Evolutionary conservation across 768 basidiomycete species (phyloP).

Genomic region (Leccinellum rugosiceps): DNA sequence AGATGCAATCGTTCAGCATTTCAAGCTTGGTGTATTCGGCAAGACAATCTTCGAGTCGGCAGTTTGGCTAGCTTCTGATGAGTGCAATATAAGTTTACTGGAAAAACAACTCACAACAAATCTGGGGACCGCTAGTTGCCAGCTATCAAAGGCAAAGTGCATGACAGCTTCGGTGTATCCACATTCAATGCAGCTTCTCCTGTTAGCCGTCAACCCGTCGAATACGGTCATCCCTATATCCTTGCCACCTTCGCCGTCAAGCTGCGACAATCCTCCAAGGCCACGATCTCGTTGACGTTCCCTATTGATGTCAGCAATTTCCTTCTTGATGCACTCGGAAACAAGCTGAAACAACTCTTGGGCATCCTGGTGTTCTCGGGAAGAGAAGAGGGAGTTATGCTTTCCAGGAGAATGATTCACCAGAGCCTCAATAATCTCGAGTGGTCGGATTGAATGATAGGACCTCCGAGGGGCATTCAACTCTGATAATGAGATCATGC

Average conservation of each 20-base stretch:
- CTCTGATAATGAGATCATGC: slow-evolving; percentile 35
- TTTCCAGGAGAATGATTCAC: slow-evolving; percentile 51
- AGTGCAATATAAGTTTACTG: slow-evolving; percentile 4
- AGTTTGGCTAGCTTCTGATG: slow-evolving; percentile 45
- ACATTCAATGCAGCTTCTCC: slow-evolving; percentile 83
- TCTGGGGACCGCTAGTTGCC: slow-evolving; percentile 74
- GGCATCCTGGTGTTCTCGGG: slow-evolving; percentile 95
- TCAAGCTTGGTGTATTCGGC: slow-evolving; percentile 89
- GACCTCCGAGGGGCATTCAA: slow-evolving; percentile 60
- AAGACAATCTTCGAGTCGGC: slow-evolving; percentile 78
- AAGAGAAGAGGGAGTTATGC: slow-evolving; percentile 68
- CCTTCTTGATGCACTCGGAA: slow-evolving; percentile 85
- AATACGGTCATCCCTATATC: slow-evolving; percentile 70
- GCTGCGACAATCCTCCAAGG: slow-evolving; percentile 51
- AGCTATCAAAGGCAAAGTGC: slow-evolving; percentile 86
- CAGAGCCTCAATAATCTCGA: slow-evolving; percentile 68
- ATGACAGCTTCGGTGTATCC: slow-evolving; percentile 94
- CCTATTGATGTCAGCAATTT: slow-evolving; percentile 67
- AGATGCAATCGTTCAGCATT: slow-evolving; percentile 85
- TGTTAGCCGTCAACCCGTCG: slow-evolving; percentile 87
- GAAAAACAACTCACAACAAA: slow-evolving; percentile 46
- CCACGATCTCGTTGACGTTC: slow-evolving; percentile 73
- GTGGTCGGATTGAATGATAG: slow-evolving; percentile 65
- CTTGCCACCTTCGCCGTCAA: slow-evolving; percentile 19
- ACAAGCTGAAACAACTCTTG: slow-evolving; percentile 97